Evolutionary conservation across 2,329 filamentous ascomycete genomes (phyloP).

Genomic region (Endocalyx cinctus): DNA sequence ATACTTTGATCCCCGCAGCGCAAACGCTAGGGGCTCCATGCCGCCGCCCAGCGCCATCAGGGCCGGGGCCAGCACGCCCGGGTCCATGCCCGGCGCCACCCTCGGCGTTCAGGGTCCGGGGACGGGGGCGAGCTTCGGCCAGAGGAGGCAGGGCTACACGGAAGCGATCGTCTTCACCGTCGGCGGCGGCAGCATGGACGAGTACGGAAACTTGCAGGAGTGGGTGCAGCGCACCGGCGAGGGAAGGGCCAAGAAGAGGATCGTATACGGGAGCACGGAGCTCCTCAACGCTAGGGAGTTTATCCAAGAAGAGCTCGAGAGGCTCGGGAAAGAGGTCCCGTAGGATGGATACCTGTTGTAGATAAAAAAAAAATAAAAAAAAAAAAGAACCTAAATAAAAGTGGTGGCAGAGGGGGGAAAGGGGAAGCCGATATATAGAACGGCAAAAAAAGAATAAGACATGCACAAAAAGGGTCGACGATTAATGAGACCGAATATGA

Average conservation of each 20-base stretch:
- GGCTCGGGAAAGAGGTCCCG: slow-evolving; percentile 54
- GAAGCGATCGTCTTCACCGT: slow-evolving; percentile 94
- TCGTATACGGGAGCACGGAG: slow-evolving; percentile 94
- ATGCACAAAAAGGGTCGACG: too few species aligned
- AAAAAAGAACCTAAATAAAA: background rate
- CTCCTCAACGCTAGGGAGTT: slow-evolving; percentile 67
- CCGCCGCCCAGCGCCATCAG: slow-evolving; percentile 67
- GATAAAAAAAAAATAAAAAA: background rate
- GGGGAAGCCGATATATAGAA: too few species aligned
- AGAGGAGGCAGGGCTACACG: slow-evolving; percentile 81
- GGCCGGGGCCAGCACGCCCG: slow-evolving; percentile 35
- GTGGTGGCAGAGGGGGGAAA: background rate
- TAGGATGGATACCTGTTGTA: too few species aligned
- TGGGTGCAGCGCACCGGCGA: slow-evolving; percentile 79
- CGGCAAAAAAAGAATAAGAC: too few species aligned
- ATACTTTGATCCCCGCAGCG: slow-evolving; percentile 92
- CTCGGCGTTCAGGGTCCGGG: slow-evolving; percentile 51
- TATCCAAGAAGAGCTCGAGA: slow-evolving; percentile 58
- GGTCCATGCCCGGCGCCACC: slow-evolving; percentile 40
- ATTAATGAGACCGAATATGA: too few species aligned
- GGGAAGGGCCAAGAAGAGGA: slow-evolving; percentile 65
- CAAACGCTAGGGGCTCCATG: slow-evolving; percentile 88
- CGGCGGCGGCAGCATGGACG: slow-evolving; percentile 96
- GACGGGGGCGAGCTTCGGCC: slow-evolving; percentile 81
- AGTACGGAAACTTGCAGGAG: slow-evolving; percentile 95